Conservation (phyloP, 2,329 filamentous ascomycete genomes). For the Stemphylium lycopersici region DNA sequence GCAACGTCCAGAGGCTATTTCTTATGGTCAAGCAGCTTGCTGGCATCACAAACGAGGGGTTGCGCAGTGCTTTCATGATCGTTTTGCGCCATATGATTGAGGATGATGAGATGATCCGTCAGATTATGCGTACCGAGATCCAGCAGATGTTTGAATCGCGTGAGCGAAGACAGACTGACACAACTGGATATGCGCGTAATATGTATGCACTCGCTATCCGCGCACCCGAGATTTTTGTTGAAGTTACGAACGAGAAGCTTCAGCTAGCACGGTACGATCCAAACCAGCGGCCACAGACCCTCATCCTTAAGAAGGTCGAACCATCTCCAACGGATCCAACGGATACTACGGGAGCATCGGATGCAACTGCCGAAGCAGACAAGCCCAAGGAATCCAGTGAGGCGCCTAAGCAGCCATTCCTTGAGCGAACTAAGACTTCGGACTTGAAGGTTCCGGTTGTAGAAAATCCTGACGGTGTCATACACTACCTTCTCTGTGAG, state of each 20-base stretch:
- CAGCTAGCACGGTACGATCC: constrained; percentile 71
- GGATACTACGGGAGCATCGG: constrained; percentile 24
- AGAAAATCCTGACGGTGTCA: constrained; percentile 91
- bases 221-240: constrained; percentile 82
- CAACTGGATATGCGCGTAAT: constrained; percentile 73
- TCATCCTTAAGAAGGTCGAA: constrained; percentile 60
- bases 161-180: constrained; percentile 64
- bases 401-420: constrained; percentile 53
- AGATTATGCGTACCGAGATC: constrained; percentile 92
- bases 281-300: constrained; percentile 58
- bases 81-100: constrained; percentile 92
- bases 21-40: constrained; percentile 94
- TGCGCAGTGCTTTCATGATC: constrained; percentile 79
- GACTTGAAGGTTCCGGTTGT: constrained; percentile 84
- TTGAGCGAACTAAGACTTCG: constrained; percentile 67
- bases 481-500: constrained; percentile 93
- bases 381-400: constrained; percentile 45
- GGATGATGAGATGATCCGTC: constrained; percentile 86
- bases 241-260: constrained; percentile 83
- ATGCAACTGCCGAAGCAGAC: constrained; percentile 42
- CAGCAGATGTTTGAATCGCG: constrained; percentile 71
- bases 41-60: constrained; percentile 74
- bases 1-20: constrained; percentile 87
- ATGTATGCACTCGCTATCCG: constrained; percentile 82
- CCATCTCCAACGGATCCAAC: constrained; percentile 23